Conservation (phyloP, 768 basidiomycete species). For the Cyclocybe aegerita region DNA sequence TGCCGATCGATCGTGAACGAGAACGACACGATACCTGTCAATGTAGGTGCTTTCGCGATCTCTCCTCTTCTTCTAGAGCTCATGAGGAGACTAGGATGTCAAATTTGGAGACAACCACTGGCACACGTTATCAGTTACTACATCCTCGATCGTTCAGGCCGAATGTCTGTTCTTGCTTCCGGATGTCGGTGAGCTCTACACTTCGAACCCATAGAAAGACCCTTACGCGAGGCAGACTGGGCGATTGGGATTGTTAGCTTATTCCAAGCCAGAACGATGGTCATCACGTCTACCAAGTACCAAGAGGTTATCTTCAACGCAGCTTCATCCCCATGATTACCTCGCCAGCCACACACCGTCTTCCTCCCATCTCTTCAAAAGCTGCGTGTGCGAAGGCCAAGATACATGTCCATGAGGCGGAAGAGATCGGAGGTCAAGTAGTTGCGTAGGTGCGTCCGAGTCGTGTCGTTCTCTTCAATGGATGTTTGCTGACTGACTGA, state of each 20-base stretch:
- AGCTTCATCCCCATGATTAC: background rate
- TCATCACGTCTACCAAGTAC: constrained; percentile 83
- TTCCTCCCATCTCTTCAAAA: constrained; percentile 64
- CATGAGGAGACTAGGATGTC: constrained; percentile 71
- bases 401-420: constrained; percentile 24
- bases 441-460: constrained; percentile 70
- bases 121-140: constrained; percentile 98
- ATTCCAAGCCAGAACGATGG: too few species aligned
- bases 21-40: constrained; percentile 97
- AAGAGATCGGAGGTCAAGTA: constrained; percentile 87
- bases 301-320: constrained; percentile 66
- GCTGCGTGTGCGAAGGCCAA: background rate
- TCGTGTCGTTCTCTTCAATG: constrained; percentile 2
- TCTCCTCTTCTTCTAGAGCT: background rate
- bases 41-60: constrained; percentile 54
- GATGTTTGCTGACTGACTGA: too few species aligned
- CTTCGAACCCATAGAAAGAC: constrained; percentile 92
- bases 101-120: constrained; percentile 99
- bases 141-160: constrained; percentile 95
- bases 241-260: too few species aligned
- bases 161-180: constrained; percentile 97
- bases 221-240: constrained; percentile 74
- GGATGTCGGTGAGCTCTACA: constrained; percentile 95
- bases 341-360: constrained; percentile 80
- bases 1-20: constrained; percentile 99